Evolutionary conservation across 169 alveolate species (phyloP).

Genomic region (Plasmodium malariae): DNA sequence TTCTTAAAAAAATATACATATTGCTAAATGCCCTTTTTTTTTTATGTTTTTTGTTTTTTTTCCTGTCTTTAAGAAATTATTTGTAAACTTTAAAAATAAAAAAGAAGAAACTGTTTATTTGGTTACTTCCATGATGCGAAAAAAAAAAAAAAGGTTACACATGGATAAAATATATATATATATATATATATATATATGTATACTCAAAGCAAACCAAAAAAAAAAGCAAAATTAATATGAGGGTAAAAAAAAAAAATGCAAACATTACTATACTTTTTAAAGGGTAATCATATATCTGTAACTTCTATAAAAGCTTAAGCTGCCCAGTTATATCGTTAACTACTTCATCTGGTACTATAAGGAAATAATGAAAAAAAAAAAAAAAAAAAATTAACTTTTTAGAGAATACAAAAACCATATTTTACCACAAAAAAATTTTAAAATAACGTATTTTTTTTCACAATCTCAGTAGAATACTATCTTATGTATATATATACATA

Average conservation of each 20-base stretch:
- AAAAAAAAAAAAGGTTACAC: too few species aligned
- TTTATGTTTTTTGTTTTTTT: neutral
- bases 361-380: constrained; percentile 24
- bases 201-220: too few species aligned
- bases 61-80: neutral
- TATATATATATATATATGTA: too few species aligned
- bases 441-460: too few species aligned
- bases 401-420: too few species aligned
- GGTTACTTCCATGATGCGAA: neutral
- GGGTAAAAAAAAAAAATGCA: neutral
- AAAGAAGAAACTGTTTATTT: too few species aligned
- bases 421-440: too few species aligned
- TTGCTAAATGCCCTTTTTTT: neutral
- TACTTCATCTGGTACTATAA: constrained; percentile 83
- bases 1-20: too few species aligned
- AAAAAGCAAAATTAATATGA: too few species aligned
- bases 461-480: too few species aligned
- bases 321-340: constrained; percentile 86
- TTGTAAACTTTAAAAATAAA: neutral
- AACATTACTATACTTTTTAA: too few species aligned
- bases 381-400: constrained; percentile 6
- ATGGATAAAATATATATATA: neutral
- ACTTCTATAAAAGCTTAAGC: constrained; percentile 79
- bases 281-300: neutral
- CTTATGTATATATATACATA: too few species aligned